Percentiles rank a stretch among this genome's conserved stretches.
These are phyloP conservation scores for Tolypocladium tundrense DNA, from an alignment of 2,329 filamentous ascomycete genomes.

Conservation along the genomic window DNA sequence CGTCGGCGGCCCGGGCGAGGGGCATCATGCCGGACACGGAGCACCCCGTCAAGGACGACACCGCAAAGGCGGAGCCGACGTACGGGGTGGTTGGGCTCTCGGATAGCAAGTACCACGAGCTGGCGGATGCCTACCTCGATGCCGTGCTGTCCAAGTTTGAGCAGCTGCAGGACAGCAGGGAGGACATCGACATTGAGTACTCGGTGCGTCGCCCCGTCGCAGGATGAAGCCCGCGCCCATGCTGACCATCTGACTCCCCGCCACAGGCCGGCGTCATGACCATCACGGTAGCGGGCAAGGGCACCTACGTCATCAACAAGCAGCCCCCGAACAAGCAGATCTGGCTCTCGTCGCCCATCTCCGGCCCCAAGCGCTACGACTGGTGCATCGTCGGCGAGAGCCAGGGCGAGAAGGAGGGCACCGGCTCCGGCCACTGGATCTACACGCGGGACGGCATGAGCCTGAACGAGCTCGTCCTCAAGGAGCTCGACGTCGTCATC, in stretches of 20 bases:
- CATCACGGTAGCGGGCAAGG: constrained; percentile 56
- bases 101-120: constrained; percentile 63
- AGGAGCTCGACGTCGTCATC: constrained; percentile 65
- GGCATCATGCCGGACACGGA: constrained; percentile 51
- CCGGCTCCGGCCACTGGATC: constrained; percentile 67
- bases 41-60: constrained; percentile 37
- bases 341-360: constrained; percentile 87
- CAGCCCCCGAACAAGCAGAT: constrained; percentile 97
- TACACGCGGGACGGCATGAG: constrained; percentile 77
- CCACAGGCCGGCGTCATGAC: constrained; percentile 75
- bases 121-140: constrained; percentile 67
- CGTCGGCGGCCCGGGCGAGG: constrained; percentile 20
- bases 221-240: not conserved
- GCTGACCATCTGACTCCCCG: constrained; percentile 1
- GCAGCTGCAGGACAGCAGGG: constrained; percentile 58
- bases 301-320: constrained; percentile 94
- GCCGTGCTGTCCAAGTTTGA: constrained; percentile 52
- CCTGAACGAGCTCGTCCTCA: constrained; percentile 59
- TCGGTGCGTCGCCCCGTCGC: constrained; percentile 49
- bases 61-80: constrained; percentile 24
- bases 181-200: constrained; percentile 81
- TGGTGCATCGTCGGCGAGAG: constrained; percentile 68
- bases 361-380: constrained; percentile 89
- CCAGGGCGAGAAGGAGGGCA: constrained; percentile 67
- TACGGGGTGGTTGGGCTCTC: constrained; percentile 52